These are phyloP conservation scores for Backusella sp. DNA, from an alignment of 192 early-diverging fungal genomes.

Conservation along the genomic window DNA sequence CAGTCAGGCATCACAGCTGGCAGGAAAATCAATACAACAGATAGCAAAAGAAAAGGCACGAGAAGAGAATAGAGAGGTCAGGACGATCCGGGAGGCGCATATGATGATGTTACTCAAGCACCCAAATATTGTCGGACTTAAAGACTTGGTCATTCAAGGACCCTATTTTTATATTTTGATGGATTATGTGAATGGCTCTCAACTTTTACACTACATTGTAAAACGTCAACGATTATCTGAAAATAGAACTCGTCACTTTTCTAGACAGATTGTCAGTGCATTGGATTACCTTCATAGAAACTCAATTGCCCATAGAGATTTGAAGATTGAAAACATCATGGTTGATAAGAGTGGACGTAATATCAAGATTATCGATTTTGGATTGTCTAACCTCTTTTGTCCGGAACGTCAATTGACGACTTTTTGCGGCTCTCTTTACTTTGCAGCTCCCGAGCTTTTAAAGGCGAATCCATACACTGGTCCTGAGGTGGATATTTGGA, in stretches of 20 bases:
- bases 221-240: slow-evolving; percentile 77
- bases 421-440: slow-evolving; percentile 71
- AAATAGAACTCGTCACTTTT: slow-evolving; percentile 71
- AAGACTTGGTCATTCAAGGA: slow-evolving; percentile 63
- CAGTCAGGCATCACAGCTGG: background rate
- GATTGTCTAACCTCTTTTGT: slow-evolving; percentile 73
- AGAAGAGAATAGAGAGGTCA: slow-evolving; percentile 56
- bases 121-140: slow-evolving; percentile 79
- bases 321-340: slow-evolving; percentile 87
- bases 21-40: slow-evolving; percentile 21
- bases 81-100: slow-evolving; percentile 69
- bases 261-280: slow-evolving; percentile 74
- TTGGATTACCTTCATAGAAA: slow-evolving; percentile 58
- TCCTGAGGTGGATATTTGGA: slow-evolving; percentile 90
- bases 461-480: slow-evolving; percentile 78
- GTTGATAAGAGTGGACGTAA: slow-evolving; percentile 57
- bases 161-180: slow-evolving; percentile 77
- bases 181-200: slow-evolving; percentile 79
- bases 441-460: slow-evolving; percentile 85
- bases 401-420: slow-evolving; percentile 55
- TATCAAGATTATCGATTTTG: slow-evolving; percentile 89
- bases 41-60: slow-evolving; percentile 33
- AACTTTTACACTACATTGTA: slow-evolving; percentile 83
- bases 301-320: slow-evolving; percentile 68
- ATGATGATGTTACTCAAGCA: slow-evolving; percentile 80